Evolutionary conservation across 2,329 filamentous ascomycete genomes (phyloP).

Genomic region (Xylaria arbuscula): DNA sequence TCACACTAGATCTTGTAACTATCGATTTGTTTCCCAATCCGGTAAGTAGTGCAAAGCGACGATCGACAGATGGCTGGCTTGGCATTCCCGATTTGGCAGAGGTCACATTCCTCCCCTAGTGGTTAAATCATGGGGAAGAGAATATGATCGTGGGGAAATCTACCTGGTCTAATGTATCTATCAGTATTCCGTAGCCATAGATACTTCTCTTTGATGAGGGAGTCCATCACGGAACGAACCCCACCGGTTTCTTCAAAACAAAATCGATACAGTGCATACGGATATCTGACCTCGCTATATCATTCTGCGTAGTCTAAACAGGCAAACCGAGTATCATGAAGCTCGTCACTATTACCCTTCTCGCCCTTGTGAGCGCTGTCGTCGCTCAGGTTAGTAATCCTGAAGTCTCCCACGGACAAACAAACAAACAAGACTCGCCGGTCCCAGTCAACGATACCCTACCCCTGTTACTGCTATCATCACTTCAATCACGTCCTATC

Average conservation of each 20-base stretch:
- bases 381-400: slow-evolving; percentile 55
- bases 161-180: neutral
- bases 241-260: neutral
- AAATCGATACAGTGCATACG: neutral
- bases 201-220: too few relatives aligned
- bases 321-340: slow-evolving; percentile 56
- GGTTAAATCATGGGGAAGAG: slow-evolving; percentile 23
- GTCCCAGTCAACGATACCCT: neutral
- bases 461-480: neutral
- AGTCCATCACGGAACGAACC: slow-evolving; percentile 2
- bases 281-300: neutral
- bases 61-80: slow-evolving; percentile 8
- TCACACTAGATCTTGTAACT: neutral
- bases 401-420: neutral
- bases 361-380: slow-evolving; percentile 63
- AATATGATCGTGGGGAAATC: slow-evolving; percentile 27
- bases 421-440: too few relatives aligned
- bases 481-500: neutral
- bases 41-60: slow-evolving; percentile 8
- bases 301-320: neutral
- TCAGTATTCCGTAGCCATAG: neutral
- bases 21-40: slow-evolving; percentile 12
- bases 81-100: slow-evolving; percentile 26
- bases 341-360: slow-evolving; percentile 59
- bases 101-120: slow-evolving; percentile 9